Evolutionary conservation across 768 basidiomycete genomes (phyloP), one percentile per base, ranked within the genome.

Genomic region (Termitomyces sp.): DNA sequence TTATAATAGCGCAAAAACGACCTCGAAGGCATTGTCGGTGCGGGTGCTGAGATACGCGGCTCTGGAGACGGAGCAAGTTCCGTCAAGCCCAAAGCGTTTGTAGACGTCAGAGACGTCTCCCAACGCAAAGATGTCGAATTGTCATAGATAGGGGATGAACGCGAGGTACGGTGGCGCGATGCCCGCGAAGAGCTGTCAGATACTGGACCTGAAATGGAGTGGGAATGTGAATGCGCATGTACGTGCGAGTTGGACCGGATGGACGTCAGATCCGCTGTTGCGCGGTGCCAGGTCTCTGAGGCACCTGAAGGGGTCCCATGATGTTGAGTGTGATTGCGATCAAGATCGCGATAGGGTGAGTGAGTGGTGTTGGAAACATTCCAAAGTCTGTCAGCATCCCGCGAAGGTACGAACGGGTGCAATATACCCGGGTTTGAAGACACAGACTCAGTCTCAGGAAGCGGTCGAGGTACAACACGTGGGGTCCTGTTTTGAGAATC

Each of bases 41-140:
- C 57, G 20, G 64, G 64, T 16, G 64, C 64, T 59, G 64, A 65
- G 44, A 65, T 65, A 28, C 39, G 42, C 3, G 51, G 58, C 33
- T 59, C 64, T 28, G 53, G 42, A 2, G 64, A 60, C 12, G 44
- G 20, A 15, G 49, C 9, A 50, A 59, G 50, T 28, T 65, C 61
- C 16, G 40, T 61, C 22, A 65, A 40, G 16, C 64, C 64, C 20
- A 65, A 52, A 24, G 61, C 61, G 16, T 65, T 64, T 1, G 24
- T 55, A 18, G 38, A 46, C 18, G 45, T 18, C 28, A 55, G 38
- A 42, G 56, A 4, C 33, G 33, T 48, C 18, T 32, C 40, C 55
- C 40, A 20, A 3, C 49, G 16, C 44, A 42, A 16, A 36, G 50
- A 38, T 12, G 40, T 12, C 1, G 33, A 16, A 20, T 54, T 48